Percentiles rank a stretch among this genome's conserved stretches.
Conservation (phyloP, 257 asterid species). For the Nicotiana otophora region DNA sequence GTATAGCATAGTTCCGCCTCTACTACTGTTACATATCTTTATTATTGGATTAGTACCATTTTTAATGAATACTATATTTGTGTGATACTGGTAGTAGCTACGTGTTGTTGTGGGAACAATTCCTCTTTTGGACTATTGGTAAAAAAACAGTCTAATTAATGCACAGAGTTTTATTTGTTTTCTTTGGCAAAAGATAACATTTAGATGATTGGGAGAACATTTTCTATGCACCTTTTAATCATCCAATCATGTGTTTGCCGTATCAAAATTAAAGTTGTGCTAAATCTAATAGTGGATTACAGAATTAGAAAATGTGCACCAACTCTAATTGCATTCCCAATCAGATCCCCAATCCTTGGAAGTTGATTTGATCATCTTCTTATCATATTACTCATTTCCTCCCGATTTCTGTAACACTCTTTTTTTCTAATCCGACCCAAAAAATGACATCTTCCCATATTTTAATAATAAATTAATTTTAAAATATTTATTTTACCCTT, state of each 20-base stretch:
- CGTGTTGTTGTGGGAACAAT: neutral
- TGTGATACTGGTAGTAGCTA: neutral
- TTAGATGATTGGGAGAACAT: neutral
- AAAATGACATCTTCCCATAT: too few relatives aligned
- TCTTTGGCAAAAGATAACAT: too few relatives aligned
- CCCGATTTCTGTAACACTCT: too few relatives aligned
- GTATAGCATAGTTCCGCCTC: too few relatives aligned
- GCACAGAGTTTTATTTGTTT: neutral
- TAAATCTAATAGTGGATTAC: neutral
- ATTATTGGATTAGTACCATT: neutral
- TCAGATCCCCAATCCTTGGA: neutral
- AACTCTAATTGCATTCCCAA: neutral
- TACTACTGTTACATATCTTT: neutral
- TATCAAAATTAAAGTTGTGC: constrained; percentile 2
- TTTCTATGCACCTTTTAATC: neutral
- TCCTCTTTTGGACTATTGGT: neutral
- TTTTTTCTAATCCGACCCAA: too few relatives aligned
- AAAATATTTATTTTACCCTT: too few relatives aligned
- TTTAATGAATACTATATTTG: neutral
- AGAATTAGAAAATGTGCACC: neutral
- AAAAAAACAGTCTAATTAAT: neutral
- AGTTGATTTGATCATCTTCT: neutral
- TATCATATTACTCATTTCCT: too few relatives aligned
- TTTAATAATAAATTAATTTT: too few relatives aligned
- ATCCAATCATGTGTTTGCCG: neutral